These are phyloP conservation scores for Aspergillus sp. DNA, from an alignment of 2,329 filamentous ascomycete species.

Conservation along the genomic window DNA sequence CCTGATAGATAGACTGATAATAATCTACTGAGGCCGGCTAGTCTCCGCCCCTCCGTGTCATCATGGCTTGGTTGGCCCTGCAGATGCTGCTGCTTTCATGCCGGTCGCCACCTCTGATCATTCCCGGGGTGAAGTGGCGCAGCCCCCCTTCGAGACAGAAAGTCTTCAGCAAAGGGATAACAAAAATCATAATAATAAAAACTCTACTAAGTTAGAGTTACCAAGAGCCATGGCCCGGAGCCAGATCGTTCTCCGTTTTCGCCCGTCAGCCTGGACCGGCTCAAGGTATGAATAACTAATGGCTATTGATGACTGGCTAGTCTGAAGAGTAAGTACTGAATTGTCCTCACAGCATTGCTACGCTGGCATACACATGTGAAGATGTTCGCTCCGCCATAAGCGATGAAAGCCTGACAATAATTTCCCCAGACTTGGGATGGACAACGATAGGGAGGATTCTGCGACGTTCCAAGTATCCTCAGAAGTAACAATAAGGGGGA, in stretches of 20 bases:
- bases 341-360: constrained; percentile 1
- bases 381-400: constrained; percentile 5
- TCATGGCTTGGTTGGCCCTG: constrained; percentile 15
- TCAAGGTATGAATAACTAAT: neutral
- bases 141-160: constrained; percentile 12
- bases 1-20: neutral
- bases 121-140: constrained; percentile 20
- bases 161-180: neutral
- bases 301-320: neutral
- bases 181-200: constrained; percentile 6
- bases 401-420: neutral
- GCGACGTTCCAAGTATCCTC: neutral
- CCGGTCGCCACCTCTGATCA: constrained; percentile 24
- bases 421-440: neutral
- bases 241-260: constrained; percentile 14
- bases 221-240: constrained; percentile 10
- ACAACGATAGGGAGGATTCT: neutral
- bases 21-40: constrained; percentile 15
- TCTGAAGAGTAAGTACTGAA: neutral
- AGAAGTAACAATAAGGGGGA: neutral
- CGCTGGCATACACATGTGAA: neutral
- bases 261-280: constrained; percentile 9
- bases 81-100: constrained; percentile 20
- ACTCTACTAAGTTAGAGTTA: constrained; percentile 12
- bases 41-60: constrained; percentile 14